Evolutionary conservation across 139 green algal species (phyloP), one percentile per base, ranked within the genome.

Genomic region (Spirogloea muscicola): DNA sequence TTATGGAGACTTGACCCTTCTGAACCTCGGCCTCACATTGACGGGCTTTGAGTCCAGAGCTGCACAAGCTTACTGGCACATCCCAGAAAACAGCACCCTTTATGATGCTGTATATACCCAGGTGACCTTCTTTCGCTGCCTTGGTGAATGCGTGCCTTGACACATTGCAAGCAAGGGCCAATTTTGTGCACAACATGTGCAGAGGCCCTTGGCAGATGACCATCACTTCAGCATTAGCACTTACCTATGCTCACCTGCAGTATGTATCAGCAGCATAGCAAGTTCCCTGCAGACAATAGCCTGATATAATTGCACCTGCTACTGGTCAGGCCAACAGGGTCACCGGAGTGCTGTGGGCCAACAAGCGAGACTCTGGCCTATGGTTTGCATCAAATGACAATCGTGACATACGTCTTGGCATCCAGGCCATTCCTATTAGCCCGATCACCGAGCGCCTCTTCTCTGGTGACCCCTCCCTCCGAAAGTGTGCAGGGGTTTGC

Each of bases 281-380:
- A n/a, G n/a, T n/a, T n/a, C n/a, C n/a, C n/a, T n/a, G n/a, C n/a
- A n/a, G n/a, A n/a, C n/a, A n/a, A n/a, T n/a, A n/a, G n/a, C n/a
- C n/a, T n/a, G n/a, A n/a, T n/a, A n/a, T n/a, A n/a, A n/a, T n/a
- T n/a, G n/a, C n/a, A n/a, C n/a, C n/a, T 16, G 69, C 80, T 4
- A 85, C 76, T 40, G 4, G 3, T 3, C 29, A 31, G 13, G 36
- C 44, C 34, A 84, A 81, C 65, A 58, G 65, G 46, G 60, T 80
- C 9, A 44, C 85, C 13, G 82, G 82, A 25, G 59, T 87, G 33
- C 49, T 87, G 13, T 87, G 82, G 82, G 68, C 48, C 46, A 52
- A 29, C 36, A 87, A 86, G 78, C 67, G 78, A 9, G 74, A 81
- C 55, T 84, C 77, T 39, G 51, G 7, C 2, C 86, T 85, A 18